Evolutionary conservation across 2,329 filamentous ascomycete genomes (phyloP).

Genomic region (Hirsutella thompsonii): DNA sequence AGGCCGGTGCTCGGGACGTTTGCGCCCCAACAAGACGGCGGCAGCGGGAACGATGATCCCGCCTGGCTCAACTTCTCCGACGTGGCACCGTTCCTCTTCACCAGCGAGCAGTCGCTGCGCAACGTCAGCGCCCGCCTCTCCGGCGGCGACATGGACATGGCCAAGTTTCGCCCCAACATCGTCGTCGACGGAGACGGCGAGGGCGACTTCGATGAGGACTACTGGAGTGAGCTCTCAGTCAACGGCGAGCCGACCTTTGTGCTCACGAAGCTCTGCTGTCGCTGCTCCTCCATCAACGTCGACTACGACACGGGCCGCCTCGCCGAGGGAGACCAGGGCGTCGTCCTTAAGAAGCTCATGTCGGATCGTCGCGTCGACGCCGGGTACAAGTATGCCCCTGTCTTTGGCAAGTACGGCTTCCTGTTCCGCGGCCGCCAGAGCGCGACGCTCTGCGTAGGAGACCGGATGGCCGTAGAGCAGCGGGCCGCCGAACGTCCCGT

Average conservation of each 20-base stretch:
- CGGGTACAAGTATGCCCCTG: slow-evolving; percentile 54
- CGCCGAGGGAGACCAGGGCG: slow-evolving; percentile 42
- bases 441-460: slow-evolving; percentile 35
- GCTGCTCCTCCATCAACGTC: slow-evolving; percentile 59
- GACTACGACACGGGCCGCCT: slow-evolving; percentile 53
- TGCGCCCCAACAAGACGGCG: slow-evolving; percentile 14
- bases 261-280: slow-evolving; percentile 56
- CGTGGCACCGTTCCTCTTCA: slow-evolving; percentile 61
- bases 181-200: slow-evolving; percentile 51
- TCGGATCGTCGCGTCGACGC: slow-evolving; percentile 56
- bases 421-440: slow-evolving; percentile 18
- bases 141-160: slow-evolving; percentile 42
- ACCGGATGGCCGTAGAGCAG: slow-evolving; percentile 39
- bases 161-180: slow-evolving; percentile 62
- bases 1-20: slow-evolving; percentile 49
- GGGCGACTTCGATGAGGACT: slow-evolving; percentile 56
- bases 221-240: slow-evolving; percentile 50
- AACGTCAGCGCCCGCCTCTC: slow-evolving; percentile 48
- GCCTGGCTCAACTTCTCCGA: slow-evolving; percentile 59
- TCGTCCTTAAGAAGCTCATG: slow-evolving; percentile 56
- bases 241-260: slow-evolving; percentile 26
- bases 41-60: slow-evolving; percentile 13
- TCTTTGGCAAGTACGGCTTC: slow-evolving; percentile 65
- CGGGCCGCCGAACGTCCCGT: slow-evolving; percentile 37
- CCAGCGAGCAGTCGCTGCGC: slow-evolving; percentile 55